Conservation (phyloP, 768 basidiomycete genomes). For the Paxillus ammoniavirescens region DNA sequence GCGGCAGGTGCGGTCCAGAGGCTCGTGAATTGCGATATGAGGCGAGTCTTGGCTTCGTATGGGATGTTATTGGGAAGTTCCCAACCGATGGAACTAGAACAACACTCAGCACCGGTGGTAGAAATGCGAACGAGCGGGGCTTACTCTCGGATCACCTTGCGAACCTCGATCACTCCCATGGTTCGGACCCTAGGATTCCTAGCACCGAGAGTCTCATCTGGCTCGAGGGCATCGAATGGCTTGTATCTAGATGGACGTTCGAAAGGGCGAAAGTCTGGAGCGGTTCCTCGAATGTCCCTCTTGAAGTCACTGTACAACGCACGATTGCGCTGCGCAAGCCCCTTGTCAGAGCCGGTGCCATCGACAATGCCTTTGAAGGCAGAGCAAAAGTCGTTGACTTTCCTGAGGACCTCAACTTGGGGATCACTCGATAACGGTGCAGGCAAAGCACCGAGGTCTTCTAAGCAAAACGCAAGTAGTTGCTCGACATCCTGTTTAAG, state of each 20-base stretch:
- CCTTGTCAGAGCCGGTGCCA: conserved; percentile 34
- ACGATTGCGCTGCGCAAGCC: conserved; percentile 36
- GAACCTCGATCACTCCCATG: conserved; percentile 35
- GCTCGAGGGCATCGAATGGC: conserved; percentile 12
- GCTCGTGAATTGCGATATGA: conserved; percentile 34
- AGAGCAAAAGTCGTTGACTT: conserved; percentile 45
- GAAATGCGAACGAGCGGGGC: conserved; percentile 2
- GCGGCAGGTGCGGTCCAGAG: conserved; percentile 38
- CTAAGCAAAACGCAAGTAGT: conserved; percentile 35
- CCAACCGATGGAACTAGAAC: conserved; percentile 38
- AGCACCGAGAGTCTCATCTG: background rate
- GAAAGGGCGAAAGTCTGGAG: conserved; percentile 43
- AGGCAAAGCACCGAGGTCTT: conserved; percentile 42
- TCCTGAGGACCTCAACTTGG: conserved; percentile 42
- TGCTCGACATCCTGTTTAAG: conserved; percentile 39
- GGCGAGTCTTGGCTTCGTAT: conserved; percentile 36
- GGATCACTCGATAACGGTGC: conserved; percentile 37
- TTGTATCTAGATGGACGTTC: conserved; percentile 4
- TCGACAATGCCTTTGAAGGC: conserved; percentile 33
- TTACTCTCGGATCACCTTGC: conserved; percentile 34
- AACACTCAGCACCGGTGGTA: background rate
- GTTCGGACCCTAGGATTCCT: conserved; percentile 6
- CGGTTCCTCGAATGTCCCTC: conserved; percentile 34
- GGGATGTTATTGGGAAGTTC: conserved; percentile 43
- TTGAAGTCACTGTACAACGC: conserved; percentile 34